Percentiles rank a stretch among this genome's conserved stretches.
phyloP scores from a whole-genome alignment of 208 protist genomes.

The Trypanosoma grayi region DNA sequence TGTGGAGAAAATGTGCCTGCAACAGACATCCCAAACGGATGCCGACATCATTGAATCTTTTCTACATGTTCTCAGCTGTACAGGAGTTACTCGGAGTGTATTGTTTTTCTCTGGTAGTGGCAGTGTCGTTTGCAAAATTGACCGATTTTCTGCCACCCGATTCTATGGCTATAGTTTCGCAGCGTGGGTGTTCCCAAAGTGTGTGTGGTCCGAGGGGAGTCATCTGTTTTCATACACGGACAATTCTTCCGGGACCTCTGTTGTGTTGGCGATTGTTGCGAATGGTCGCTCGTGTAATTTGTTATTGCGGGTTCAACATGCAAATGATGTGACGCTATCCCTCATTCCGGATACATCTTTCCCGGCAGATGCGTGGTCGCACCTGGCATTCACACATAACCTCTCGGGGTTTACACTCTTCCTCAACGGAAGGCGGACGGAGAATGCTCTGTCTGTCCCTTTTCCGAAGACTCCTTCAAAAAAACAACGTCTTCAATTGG shows the following conservation, averaged over 20 bases:
- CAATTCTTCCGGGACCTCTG: conserved; percentile 29
- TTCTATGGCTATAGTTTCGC: conserved; percentile 77
- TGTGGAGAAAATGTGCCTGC: conserved; percentile 52
- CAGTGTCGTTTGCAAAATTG: conserved; percentile 48
- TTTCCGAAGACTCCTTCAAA: conserved; percentile 56
- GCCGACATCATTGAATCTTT: conserved; percentile 69
- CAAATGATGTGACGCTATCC: conserved; percentile 21
- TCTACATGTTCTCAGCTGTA: conserved; percentile 54
- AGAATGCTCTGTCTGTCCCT: conserved; percentile 30
- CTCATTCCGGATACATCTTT: conserved; percentile 54
- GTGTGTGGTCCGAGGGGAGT: conserved; percentile 71
- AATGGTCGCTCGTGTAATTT: conserved; percentile 70
- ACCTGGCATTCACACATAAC: conserved; percentile 72
- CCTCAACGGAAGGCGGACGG: conserved; percentile 59
- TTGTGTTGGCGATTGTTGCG: conserved; percentile 54
- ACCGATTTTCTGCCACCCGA: conserved; percentile 22
- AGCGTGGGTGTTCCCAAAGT: conserved; percentile 76
- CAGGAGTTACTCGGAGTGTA: conserved; percentile 34
- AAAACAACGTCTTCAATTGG: conserved; percentile 51
- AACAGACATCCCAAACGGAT: conserved; percentile 58
- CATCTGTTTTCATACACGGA: conserved; percentile 75
- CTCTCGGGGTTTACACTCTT: conserved; percentile 51
- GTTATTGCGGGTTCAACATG: conserved; percentile 36
- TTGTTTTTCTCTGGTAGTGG: conserved; percentile 73
- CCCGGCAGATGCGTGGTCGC: conserved; percentile 61